Base-by-base conservation (phyloP, 176 grass and related monocot genomes). In the Bonia amplexicaulis region DNA sequence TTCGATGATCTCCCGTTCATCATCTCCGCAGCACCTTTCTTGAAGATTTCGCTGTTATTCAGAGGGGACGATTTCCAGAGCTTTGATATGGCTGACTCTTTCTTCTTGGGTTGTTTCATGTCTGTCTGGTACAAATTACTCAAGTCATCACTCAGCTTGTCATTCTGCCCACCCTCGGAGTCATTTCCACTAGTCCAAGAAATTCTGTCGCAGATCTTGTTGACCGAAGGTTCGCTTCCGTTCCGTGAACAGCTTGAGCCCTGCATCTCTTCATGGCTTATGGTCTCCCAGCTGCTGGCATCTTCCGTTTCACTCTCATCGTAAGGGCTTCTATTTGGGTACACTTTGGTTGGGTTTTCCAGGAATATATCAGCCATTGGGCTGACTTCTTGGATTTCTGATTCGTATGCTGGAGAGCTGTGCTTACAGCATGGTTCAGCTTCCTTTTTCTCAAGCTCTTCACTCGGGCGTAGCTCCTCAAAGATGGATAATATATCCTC, bases 401-500 rank as follows among this genome's bases (percentile, higher is more conserved):
- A 87, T 53, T 82, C 66, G 16, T 73, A 59, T 68, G 74, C 27
- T 19, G 77, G 72, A 60, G 81, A 67, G 47, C 46, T 92, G 47
- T 72, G 55, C 80, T 85, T 84, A 62, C 49, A 81, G 69, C 81
- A 88, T 12, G 81, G 81, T 77, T 89, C 83, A 14, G 77, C 81
- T 27, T 88, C 83, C 68, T 84, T 91, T 45, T 14, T 77, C 33
- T 31, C 68, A 8, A 44, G 19, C 40, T 74, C 84, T 60, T 79
- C 67, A 27, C 74, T 87, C 39, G 89, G 80, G 12, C 41, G 67
- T 29, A 93, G 79, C 61, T 97, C 95, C 88, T 95, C 90, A 87
- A 97, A 90, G 57, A 97, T 89, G 44, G 95, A 65, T 71, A 93
- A 54, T 73, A 94, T 90, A 85, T 97, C 92, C 88, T 97, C 95